Conservation (phyloP, 306 rosid species). For the Cucumis melo region DNA sequence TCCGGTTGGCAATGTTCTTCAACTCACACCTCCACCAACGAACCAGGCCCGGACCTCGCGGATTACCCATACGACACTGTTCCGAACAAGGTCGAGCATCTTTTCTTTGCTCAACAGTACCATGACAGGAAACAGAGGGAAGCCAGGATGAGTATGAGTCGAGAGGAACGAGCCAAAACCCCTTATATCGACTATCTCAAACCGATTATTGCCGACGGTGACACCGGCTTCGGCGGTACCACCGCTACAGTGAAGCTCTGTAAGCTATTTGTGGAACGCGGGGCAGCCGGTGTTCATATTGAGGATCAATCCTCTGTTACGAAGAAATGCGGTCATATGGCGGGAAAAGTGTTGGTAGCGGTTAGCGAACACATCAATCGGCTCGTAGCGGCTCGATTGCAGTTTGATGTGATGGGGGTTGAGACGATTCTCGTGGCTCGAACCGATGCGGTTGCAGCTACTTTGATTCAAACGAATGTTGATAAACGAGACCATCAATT, state of each 20-base stretch:
- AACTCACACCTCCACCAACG: conserved; percentile 82
- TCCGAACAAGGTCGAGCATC: conserved; percentile 93
- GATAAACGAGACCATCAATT: conserved; percentile 80
- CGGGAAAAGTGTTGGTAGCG: conserved; percentile 78
- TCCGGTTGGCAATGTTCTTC: conserved; percentile 98
- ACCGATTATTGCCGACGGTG: conserved; percentile 90
- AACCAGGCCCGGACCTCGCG: conserved; percentile 96
- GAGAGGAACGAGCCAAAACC: conserved; percentile 67
- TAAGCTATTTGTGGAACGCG: conserved; percentile 90
- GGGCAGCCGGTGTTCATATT: conserved; percentile 92
- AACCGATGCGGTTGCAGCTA: conserved; percentile 79
- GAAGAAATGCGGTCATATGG: conserved; percentile 98
- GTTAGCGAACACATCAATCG: conserved; percentile 74
- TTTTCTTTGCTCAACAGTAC: conserved; percentile 82
- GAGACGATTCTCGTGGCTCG: conserved; percentile 84
- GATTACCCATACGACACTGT: conserved; percentile 97
- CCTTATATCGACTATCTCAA: conserved; percentile 77
- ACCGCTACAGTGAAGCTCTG: conserved; percentile 93
- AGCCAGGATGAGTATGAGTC: conserved; percentile 66
- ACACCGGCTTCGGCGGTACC: conserved; percentile 78
- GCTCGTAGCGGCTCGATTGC: conserved; percentile 84
- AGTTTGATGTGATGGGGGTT: conserved; percentile 91
- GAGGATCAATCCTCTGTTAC: conserved; percentile 90
- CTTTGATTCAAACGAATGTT: conserved; percentile 68
- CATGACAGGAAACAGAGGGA: conserved; percentile 88